Base-by-base conservation (phyloP, 805 yeast genomes). In the Wickerhamiella nectarea region DNA sequence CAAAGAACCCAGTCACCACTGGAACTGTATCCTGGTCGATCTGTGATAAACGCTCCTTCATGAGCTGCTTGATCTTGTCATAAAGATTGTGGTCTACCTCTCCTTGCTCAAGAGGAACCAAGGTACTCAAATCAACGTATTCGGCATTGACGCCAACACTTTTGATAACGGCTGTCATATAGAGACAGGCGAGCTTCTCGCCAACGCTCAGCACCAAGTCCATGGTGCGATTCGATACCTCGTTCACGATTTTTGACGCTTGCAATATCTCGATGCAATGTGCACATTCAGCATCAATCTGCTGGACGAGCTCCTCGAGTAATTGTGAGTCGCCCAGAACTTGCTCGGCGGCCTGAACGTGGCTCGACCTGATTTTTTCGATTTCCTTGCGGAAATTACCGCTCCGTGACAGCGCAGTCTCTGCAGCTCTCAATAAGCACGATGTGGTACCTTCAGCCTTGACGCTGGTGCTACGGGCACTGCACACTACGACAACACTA, bases 391-490 rank as follows among this genome's bases (percentile, higher is more conserved):
- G 62, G 58, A 72, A 85, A 45, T 58, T 52, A 6, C 52, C 55
- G 4, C 47, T 52, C 20, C 52, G 46, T 6, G 48, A 34, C 17
- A 64, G 52, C 1, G 68, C 67, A 24, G 44, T 48, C 46, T 87
- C 95, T 14, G 95, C 89, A n/a, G 96, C 83, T 35, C 70, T 63
- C 34, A 91, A 62, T 19, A 91, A 68, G 51, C 97, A 66, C 2
- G 94, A 80, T 4, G 98, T 91, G 36, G 98, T 91, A 41, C 98
- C 98, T 60, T 89, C 95, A 18, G 84, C 76, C 59, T 91, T 91
- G 33, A 94, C 80, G 49, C 81, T 72, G 1, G 95, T 77, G 11
- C 95, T 84, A 52, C 98, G 73, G 2, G 98, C 98, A 26, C 94
- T 81, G 61, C 98, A 91, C 2, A 91, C 98, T 19, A 89, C 93